These are phyloP conservation scores for Neofusicoccum sp. DNA, from an alignment of 2,329 filamentous ascomycete species.

Conservation along the genomic window DNA sequence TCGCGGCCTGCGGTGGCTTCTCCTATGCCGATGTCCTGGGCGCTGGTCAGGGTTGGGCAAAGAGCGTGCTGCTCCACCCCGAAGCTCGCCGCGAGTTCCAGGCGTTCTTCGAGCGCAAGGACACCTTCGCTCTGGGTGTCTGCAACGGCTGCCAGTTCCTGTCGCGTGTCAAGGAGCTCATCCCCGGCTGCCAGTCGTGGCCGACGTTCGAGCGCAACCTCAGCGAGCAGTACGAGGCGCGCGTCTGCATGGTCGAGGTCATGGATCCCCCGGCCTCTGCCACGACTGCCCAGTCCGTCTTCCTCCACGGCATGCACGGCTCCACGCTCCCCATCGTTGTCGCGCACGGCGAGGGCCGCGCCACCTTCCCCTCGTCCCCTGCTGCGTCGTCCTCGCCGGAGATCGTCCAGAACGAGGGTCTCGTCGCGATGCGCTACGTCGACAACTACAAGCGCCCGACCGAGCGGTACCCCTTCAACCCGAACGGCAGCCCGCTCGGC, in stretches of 20 bases:
- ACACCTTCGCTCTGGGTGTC: conserved; percentile 90
- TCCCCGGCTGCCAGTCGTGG: conserved; percentile 80
- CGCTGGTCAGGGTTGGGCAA: conserved; percentile 95
- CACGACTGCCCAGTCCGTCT: conserved; percentile 62
- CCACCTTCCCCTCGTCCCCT: conserved; percentile 45
- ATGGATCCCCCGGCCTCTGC: conserved; percentile 48
- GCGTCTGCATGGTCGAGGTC: conserved; percentile 81
- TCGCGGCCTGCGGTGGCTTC: conserved; percentile 96
- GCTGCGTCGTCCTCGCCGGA: conserved; percentile 45
- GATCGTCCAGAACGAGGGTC: conserved; percentile 60
- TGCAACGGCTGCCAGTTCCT: conserved; percentile 99
- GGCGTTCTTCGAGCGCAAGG: conserved; percentile 78
- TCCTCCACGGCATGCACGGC: conserved; percentile 84
- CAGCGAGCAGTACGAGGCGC: conserved; percentile 86
- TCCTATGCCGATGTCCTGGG: conserved; percentile 90
- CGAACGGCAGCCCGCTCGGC: conserved; percentile 78
- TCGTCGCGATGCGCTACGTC: conserved; percentile 78
- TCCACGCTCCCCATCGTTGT: conserved; percentile 81
- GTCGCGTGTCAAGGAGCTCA: conserved; percentile 75
- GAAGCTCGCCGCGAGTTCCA: conserved; percentile 75
- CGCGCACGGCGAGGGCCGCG: conserved; percentile 88
- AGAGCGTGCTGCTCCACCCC: conserved; percentile 82
- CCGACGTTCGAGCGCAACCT: conserved; percentile 82
- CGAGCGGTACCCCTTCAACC: conserved; percentile 83
- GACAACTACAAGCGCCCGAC: conserved; percentile 77